phyloP scores from a whole-genome alignment of 257 asterid genomes.

The Anisodus acutangulus region DNA sequence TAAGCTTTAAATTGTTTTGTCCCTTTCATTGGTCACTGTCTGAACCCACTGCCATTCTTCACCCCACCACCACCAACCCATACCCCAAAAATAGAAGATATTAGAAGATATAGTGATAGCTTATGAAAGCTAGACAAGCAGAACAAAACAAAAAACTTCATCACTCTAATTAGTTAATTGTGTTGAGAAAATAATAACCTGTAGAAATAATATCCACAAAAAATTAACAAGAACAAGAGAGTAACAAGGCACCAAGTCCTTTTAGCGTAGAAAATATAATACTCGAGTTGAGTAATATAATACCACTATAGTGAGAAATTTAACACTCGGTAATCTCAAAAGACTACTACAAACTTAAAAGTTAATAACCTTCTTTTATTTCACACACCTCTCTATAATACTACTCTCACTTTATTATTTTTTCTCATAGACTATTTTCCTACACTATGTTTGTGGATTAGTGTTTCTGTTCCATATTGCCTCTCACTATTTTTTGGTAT shows the following conservation, averaged over 20 bases:
- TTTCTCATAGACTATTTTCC: neutral
- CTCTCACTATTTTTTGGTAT: neutral
- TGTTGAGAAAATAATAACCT: neutral
- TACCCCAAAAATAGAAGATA: neutral
- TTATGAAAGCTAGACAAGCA: neutral
- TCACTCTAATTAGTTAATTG: neutral
- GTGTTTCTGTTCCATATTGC: neutral
- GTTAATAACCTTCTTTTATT: neutral
- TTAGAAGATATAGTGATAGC: neutral
- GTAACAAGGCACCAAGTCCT: too few species aligned
- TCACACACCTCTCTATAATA: neutral
- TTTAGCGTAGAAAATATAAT: too few species aligned
- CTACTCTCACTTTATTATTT: neutral
- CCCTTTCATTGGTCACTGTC: neutral
- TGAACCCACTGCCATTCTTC: neutral
- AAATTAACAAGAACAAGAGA: neutral
- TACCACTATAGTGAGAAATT: neutral
- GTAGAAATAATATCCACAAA: neutral
- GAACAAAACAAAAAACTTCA: neutral
- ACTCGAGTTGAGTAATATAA: neutral
- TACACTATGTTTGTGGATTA: neutral
- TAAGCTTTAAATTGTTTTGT: too few species aligned
- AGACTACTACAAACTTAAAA: neutral
- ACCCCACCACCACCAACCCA: neutral
- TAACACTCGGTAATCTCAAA: neutral